Evolutionary conservation across 768 basidiomycete genomes (phyloP).

Genomic region (Termitomyces sp.): DNA sequence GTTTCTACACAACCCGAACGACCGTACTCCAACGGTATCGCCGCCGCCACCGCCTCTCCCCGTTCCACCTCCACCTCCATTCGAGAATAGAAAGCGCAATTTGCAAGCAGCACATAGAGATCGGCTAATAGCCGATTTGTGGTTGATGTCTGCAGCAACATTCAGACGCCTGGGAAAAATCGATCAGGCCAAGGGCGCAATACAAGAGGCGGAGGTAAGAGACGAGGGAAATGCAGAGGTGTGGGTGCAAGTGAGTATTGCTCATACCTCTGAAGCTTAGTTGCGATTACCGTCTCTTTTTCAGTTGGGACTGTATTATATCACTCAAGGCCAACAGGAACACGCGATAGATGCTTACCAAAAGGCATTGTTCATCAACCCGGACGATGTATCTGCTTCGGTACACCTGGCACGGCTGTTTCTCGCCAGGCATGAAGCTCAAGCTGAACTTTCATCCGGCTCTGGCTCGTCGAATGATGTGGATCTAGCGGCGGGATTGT

Average conservation of each 20-base stretch:
- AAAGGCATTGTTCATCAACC: constrained; percentile 85
- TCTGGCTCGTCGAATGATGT: constrained; percentile 29
- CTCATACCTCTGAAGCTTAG: not conserved
- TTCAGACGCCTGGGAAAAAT: constrained; percentile 86
- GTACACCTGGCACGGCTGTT: constrained; percentile 78
- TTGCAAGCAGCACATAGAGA: constrained; percentile 51
- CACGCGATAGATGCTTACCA: constrained; percentile 73
- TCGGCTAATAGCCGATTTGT: constrained; percentile 75
- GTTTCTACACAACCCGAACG: constrained; percentile 33
- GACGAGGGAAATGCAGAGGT: constrained; percentile 85
- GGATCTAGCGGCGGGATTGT: constrained; percentile 78
- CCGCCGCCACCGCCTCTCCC: constrained; percentile 41
- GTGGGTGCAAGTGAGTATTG: constrained; percentile 77
- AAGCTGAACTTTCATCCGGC: constrained; percentile 21
- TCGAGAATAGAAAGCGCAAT: constrained; percentile 29
- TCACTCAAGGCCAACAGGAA: constrained; percentile 48
- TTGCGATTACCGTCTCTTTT: not conserved
- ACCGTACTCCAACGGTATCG: constrained; percentile 29
- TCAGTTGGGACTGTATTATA: constrained; percentile 72
- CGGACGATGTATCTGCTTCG: constrained; percentile 70
- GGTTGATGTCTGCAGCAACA: constrained; percentile 93
- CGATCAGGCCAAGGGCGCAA: constrained; percentile 85
- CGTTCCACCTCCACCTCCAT: constrained; percentile 30
- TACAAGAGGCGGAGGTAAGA: constrained; percentile 90
- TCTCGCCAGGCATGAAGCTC: constrained; percentile 29